Evolutionary conservation across 371 early-diverging fungal genomes (phyloP).

Genomic region (Zopfochytrium polystomum): DNA sequence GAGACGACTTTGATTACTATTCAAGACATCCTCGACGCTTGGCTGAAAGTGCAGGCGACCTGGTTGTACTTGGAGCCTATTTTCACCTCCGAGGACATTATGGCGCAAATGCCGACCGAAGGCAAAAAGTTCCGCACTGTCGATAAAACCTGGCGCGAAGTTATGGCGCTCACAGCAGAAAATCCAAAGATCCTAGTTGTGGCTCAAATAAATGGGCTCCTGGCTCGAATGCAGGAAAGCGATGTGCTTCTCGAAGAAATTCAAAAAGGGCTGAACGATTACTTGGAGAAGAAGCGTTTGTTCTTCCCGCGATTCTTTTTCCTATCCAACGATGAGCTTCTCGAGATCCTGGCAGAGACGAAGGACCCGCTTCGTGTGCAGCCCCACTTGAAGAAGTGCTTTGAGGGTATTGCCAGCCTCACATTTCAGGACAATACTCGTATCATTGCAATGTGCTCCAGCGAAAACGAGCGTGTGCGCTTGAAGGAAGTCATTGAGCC

Average conservation of each 20-base stretch:
- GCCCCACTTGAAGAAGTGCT: slow-evolving; percentile 58
- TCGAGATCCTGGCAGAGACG: slow-evolving; percentile 56
- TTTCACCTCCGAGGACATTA: slow-evolving; percentile 58
- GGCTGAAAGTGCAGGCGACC: slow-evolving; percentile 58
- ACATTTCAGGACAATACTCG: slow-evolving; percentile 51
- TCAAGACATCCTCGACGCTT: slow-evolving; percentile 53
- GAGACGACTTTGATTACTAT: slow-evolving; percentile 45
- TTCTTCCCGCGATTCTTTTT: slow-evolving; percentile 60
- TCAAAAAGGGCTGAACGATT: slow-evolving; percentile 57
- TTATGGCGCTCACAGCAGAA: slow-evolving; percentile 42
- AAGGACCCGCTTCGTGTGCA: slow-evolving; percentile 57
- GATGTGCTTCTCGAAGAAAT: slow-evolving; percentile 53
- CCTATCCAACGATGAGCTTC: slow-evolving; percentile 55
- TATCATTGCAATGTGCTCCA: slow-evolving; percentile 56
- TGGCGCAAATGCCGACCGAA: slow-evolving; percentile 57
- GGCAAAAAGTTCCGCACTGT: slow-evolving; percentile 52
- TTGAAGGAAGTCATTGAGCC: slow-evolving; percentile 57
- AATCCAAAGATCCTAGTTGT: slow-evolving; percentile 48
- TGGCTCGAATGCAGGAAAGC: slow-evolving; percentile 41
- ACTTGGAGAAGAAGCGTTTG: slow-evolving; percentile 54
- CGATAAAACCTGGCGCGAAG: slow-evolving; percentile 54
- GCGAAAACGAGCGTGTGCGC: slow-evolving; percentile 51
- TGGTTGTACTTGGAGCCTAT: slow-evolving; percentile 61
- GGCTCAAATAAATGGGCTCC: slow-evolving; percentile 35
- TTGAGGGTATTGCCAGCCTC: slow-evolving; percentile 54